Conservation (phyloP, 2,329 filamentous ascomycete genomes). For the Huntiella savannae region DNA sequence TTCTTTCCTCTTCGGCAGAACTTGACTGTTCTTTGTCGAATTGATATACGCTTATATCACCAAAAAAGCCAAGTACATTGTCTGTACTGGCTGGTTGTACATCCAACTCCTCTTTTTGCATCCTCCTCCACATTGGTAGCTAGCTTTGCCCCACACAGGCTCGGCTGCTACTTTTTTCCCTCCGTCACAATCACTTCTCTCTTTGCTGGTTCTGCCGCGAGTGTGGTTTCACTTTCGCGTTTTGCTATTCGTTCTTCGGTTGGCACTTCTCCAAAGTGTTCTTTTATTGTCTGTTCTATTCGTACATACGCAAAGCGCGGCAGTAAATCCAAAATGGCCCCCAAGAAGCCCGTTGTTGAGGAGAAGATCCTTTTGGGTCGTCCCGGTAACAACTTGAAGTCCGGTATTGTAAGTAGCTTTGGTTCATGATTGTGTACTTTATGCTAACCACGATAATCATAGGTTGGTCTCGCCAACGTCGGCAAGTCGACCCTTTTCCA, state of each 20-base stretch:
- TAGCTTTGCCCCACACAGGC: conserved; percentile 1
- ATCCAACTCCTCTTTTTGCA: background rate
- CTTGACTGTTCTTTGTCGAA: conserved; percentile 12
- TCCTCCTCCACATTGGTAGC: background rate
- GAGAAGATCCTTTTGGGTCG: conserved; percentile 93
- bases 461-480: conserved; percentile 97
- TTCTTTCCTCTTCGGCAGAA: conserved; percentile 10
- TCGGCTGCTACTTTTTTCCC: conserved; percentile 1
- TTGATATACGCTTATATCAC: too few relatives aligned
- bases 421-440: too few relatives aligned
- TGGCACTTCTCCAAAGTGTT: conserved; percentile 5
- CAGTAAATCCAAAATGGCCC: conserved; percentile 61
- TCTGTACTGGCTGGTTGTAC: background rate
- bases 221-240: conserved; percentile 29
- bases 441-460: conserved; percentile 9
- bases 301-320: conserved; percentile 35
- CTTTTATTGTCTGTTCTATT: conserved; percentile 21
- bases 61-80: background rate
- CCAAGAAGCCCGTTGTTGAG: conserved; percentile 81
- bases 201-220: conserved; percentile 29
- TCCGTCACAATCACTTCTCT: conserved; percentile 13
- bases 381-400: conserved; percentile 96
- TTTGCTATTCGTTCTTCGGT: conserved; percentile 55
- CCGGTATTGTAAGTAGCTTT: conserved; percentile 63
- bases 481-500: conserved; percentile 99